Evolutionary conservation across 208 protist species (phyloP), one percentile per base, ranked within the genome.

Genomic region (Trypanosoma caninum): DNA sequence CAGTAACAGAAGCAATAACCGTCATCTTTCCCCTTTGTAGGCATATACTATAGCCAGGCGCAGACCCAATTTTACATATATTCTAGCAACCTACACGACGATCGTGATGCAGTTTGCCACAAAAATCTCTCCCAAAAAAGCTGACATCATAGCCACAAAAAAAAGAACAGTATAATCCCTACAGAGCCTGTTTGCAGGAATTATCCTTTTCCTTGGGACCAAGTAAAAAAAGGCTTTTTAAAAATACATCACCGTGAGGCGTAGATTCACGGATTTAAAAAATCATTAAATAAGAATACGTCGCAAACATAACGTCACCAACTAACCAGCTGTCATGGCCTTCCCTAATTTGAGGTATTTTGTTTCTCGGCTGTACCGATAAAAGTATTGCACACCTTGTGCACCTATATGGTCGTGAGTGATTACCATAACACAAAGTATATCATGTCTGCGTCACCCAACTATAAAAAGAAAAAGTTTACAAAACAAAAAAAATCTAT

Each of bases 231-330:
- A n/a, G n/a, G n/a, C n/a, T n/a, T n/a, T n/a, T n/a, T n/a, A n/a
- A n/a, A n/a, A 65, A 92, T 92, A 3, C 76, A 74, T 67, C 93
- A 97, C 74, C 97, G 94, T n/a, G 94, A 89, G 0, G 90, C 94
- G 60, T 99, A 96, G 10, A 95, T 78, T 66, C 98, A 96, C 14
- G 89, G 70, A 61, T 99, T 96, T 64, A 98, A 86, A 16, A 98
- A 74, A 9, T 96, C 97, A 30, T 96, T 93, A 25, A 93, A 72
- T 14, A 87, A 50, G 50, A 79, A 93, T 67, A n/a, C 88, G 86
- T 0, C 66, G 67, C 10, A 65, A 48, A 47, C 59, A 41, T 23
- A 91, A 55, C 13, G 46, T 48, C 20, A 61, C 70, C 20, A 91
- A 60, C 9, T 68, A 73, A 27, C 73, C 65, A 7, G 44, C 54